Base-by-base conservation (phyloP, 1,284 basidiomycete genomes). In the Malassezia equina region DNA sequence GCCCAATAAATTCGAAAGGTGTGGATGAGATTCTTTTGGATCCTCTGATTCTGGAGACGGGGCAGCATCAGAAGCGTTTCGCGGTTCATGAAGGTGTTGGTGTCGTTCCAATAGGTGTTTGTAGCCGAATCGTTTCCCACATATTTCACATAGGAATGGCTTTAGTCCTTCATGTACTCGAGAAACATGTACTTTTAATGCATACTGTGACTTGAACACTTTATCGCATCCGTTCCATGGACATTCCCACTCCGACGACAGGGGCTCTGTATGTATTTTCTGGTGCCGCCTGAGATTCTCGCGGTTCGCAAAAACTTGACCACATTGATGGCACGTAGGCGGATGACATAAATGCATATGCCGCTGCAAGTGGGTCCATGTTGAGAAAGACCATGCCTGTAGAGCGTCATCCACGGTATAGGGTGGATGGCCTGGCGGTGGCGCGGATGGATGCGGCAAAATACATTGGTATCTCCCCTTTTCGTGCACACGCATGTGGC, bases 221-320 rank as follows among this genome's bases (percentile, higher is more conserved):
- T 51, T 36, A 7, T 40, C 44, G 19, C 55, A 57, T 4, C 55
- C 55, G 23, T 57, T 52, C 55, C 55, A 57, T 3, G 50, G 24
- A 33, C 54, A 56, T 7, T 12, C n/a, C 29, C 34, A 24, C 12
- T 44, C 21, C 1, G 15, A 12, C 29, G 23, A 24, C 6, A 13
- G n/a, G n/a, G n/a, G 19, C 25, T 8, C n/a, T n/a, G 32, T 23
- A 32, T 49, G 47, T 17, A 23, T 21, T 6, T 28, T 41, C 28
- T 46, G 28, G 23, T 57, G 55, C 28, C 46, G 45, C 12, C 40
- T 33, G 4, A 57, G 36, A 17, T 57, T 51, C 11, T 57, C 48
- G 21, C 50, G 43, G 29, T 27, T 51, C n/a, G 55, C 49, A 52
- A 51, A 57, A 13, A 29, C 28, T 7, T 41, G 42, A 2, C 50